These are phyloP conservation scores for Nannochloropsis salina DNA, from an alignment of 108 stramenopile species.

Conservation along the genomic window DNA sequence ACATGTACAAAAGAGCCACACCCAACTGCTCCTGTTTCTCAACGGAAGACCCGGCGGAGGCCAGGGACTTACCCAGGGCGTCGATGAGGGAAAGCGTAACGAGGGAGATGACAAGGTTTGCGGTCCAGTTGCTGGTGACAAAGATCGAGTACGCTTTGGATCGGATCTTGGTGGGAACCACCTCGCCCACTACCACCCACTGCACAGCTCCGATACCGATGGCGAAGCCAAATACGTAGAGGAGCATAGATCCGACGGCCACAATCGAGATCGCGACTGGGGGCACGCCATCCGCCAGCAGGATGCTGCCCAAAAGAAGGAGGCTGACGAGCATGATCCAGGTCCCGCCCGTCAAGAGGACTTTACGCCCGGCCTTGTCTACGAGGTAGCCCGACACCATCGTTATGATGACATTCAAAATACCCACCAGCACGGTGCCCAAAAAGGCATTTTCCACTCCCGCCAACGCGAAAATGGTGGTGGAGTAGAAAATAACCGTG, in stretches of 20 bases:
- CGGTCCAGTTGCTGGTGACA: constrained; percentile 46
- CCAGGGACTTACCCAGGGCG: constrained; percentile 25
- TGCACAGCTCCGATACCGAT: constrained; percentile 41
- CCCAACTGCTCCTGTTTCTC: constrained; percentile 11
- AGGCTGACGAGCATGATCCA: constrained; percentile 38
- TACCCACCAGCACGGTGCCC: constrained; percentile 39
- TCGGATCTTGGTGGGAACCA: constrained; percentile 50
- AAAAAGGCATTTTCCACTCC: constrained; percentile 59
- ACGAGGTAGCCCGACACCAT: constrained; percentile 29
- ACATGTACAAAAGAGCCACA: not conserved
- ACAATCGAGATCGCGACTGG: not conserved
- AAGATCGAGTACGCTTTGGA: constrained; percentile 46
- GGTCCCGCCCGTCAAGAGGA: constrained; percentile 42
- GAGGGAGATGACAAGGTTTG: constrained; percentile 32
- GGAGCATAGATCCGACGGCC: constrained; percentile 46
- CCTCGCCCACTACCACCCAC: constrained; percentile 52
- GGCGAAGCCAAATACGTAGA: constrained; percentile 52
- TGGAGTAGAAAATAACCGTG: constrained; percentile 83
- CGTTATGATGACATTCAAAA: constrained; percentile 41
- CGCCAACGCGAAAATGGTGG: constrained; percentile 69
- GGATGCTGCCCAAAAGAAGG: constrained; percentile 22
- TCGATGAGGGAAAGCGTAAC: constrained; percentile 33
- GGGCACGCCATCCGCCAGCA: constrained; percentile 25
- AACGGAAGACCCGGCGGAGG: not conserved
- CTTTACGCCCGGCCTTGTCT: constrained; percentile 42